Evolutionary conservation across 2,329 filamentous ascomycete species (phyloP).

Genomic region (Colletotrichum acutatum): DNA sequence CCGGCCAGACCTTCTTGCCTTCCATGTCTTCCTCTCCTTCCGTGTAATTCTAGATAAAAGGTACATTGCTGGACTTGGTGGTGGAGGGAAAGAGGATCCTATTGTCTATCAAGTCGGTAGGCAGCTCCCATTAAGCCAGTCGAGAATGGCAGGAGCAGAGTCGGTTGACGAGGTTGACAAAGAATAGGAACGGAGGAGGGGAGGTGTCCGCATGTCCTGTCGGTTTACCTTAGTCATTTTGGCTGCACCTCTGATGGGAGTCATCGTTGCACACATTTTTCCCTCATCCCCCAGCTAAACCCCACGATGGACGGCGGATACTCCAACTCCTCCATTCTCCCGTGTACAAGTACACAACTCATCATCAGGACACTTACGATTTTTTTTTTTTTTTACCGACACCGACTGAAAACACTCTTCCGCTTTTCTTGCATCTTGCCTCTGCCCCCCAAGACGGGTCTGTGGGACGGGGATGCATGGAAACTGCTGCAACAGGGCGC

Average conservation of each 20-base stretch:
- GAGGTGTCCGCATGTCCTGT: neutral
- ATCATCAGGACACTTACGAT: neutral
- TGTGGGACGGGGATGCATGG: neutral
- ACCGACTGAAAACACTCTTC: neutral
- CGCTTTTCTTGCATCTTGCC: neutral
- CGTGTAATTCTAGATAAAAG: neutral
- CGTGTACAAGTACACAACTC: neutral
- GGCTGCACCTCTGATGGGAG: neutral
- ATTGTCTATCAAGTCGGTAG: neutral
- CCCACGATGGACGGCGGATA: neutral
- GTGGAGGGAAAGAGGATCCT: neutral
- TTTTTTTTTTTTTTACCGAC: neutral
- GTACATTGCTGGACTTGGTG: neutral
- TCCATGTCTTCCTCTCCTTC: neutral
- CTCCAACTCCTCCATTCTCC: neutral
- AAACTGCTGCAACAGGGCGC: constrained; percentile 23
- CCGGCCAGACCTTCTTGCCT: neutral
- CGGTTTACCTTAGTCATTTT: neutral
- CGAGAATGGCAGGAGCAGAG: neutral
- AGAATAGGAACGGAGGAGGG: neutral
- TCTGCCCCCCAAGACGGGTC: neutral
- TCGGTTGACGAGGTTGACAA: neutral
- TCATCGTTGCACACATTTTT: neutral
- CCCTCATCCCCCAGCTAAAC: neutral
- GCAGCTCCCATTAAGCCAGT: neutral